Conservation (phyloP, 495 filamentous ascomycete genomes). For the Pseudomonodictys pantanalensis region DNA sequence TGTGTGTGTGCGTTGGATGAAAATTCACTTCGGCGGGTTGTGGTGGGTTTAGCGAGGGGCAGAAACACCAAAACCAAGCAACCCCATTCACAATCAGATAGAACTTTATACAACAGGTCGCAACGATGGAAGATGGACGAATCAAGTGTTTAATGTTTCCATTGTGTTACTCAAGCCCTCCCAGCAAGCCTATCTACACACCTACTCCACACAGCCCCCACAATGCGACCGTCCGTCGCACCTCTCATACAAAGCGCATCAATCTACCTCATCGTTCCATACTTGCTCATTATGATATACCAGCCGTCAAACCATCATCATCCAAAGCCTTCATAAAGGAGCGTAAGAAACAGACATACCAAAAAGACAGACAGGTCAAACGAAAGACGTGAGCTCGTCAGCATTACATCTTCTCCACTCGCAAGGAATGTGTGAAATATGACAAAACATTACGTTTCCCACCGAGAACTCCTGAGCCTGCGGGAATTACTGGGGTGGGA, state of each 20-base stretch:
- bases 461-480: conserved; percentile 19
- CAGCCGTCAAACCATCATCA: not conserved
- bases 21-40: not conserved
- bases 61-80: no score
- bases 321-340: conserved; percentile 19
- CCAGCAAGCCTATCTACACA: conserved; percentile 1
- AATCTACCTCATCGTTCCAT: not conserved
- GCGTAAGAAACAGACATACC: conserved; percentile 8
- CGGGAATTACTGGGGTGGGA: conserved; percentile 8
- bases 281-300: not conserved
- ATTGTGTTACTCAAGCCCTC: conserved; percentile 2
- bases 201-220: no score
- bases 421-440: not conserved
- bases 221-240: no score
- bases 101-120: not conserved
- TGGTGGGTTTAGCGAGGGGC: not conserved
- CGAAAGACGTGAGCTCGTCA: conserved; percentile 19
- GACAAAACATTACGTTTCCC: conserved; percentile 11
- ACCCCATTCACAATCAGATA: no score
- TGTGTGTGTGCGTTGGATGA: not conserved
- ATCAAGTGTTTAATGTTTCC: not conserved
- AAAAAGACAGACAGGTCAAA: not conserved
- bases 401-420: conserved; percentile 14
- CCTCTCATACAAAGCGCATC: not conserved
- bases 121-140: not conserved